Conservation (phyloP, 2,329 filamentous ascomycete genomes). For the Coniosporium tulheliwenetii region DNA sequence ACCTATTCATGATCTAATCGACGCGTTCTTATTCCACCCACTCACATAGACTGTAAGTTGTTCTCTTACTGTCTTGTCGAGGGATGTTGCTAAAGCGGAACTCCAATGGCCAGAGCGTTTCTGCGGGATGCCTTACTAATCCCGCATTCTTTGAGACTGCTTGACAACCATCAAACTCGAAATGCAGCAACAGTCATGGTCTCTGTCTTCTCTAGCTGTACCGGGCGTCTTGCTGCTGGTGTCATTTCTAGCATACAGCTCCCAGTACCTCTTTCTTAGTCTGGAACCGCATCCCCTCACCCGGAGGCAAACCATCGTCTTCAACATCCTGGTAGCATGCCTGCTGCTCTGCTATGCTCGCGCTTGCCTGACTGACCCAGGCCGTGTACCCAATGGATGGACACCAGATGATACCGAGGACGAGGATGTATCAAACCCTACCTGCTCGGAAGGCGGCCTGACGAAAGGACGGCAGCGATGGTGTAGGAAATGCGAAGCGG, state of each 20-base stretch:
- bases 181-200: too few relatives aligned
- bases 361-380: slow-evolving; percentile 44
- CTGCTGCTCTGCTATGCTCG: slow-evolving; percentile 57
- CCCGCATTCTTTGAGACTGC: too few relatives aligned
- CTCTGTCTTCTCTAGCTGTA: slow-evolving; percentile 38
- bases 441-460: slow-evolving; percentile 4
- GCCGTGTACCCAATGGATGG: slow-evolving; percentile 33
- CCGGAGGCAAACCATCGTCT: slow-evolving; percentile 38
- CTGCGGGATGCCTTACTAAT: too few relatives aligned
- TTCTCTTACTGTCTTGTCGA: too few relatives aligned
- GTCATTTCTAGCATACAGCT: slow-evolving; percentile 52
- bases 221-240: slow-evolving; percentile 53
- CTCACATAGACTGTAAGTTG: too few relatives aligned
- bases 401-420: slow-evolving; percentile 5
- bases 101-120: too few relatives aligned
- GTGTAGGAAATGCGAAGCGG: slow-evolving; percentile 61
- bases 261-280: slow-evolving; percentile 52
- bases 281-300: slow-evolving; percentile 44
- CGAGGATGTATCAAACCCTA: too few relatives aligned
- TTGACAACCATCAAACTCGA: too few relatives aligned
- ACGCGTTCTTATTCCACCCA: too few relatives aligned
- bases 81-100: too few relatives aligned
- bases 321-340: slow-evolving; percentile 49
- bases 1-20: too few relatives aligned
- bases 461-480: slow-evolving; percentile 31